These are phyloP conservation scores for Talaromyces borbonicus DNA, from an alignment of 495 filamentous ascomycete genomes.

Conservation along the genomic window DNA sequence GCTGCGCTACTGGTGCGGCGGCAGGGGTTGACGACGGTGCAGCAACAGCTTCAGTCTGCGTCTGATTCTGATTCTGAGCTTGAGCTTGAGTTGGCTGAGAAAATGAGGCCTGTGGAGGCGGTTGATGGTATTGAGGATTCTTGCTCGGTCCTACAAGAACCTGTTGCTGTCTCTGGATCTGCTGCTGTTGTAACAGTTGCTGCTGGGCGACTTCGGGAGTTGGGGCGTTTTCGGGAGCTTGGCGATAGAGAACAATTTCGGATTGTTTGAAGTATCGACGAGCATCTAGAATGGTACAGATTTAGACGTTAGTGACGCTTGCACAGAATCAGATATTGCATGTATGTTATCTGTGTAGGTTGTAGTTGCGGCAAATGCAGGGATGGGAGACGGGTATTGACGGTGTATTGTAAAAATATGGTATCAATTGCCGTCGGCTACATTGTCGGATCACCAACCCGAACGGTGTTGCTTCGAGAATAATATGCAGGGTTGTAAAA, in stretches of 20 bases:
- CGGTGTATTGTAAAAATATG: slow-evolving; percentile 1
- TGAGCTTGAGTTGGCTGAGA: slow-evolving; percentile 12
- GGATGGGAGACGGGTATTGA: too few relatives aligned
- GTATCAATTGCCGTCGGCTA: slow-evolving; percentile 33
- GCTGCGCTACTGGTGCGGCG: neutral
- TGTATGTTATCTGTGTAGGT: too few relatives aligned
- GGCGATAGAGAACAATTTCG: slow-evolving; percentile 94
- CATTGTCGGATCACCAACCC: too few relatives aligned
- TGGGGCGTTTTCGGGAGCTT: slow-evolving; percentile 61
- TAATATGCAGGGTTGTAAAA: neutral
- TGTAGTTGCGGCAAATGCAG: too few relatives aligned
- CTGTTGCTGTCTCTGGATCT: slow-evolving; percentile 26
- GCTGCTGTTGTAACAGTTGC: slow-evolving; percentile 36
- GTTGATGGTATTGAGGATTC: slow-evolving; percentile 14
- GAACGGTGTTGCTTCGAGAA: too few relatives aligned
- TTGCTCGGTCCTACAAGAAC: slow-evolving; percentile 31
- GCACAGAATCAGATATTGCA: too few relatives aligned
- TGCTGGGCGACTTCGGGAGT: slow-evolving; percentile 38
- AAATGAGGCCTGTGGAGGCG: slow-evolving; percentile 12
- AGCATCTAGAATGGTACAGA: slow-evolving; percentile 66
- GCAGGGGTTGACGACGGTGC: neutral
- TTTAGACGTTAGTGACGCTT: too few relatives aligned
- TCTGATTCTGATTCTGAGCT: neutral
- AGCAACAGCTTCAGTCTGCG: neutral
- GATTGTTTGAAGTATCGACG: slow-evolving; percentile 98